Percentiles rank a stretch among this genome's conserved stretches.
phyloP scores from a whole-genome alignment of 2,329 filamentous ascomycete genomes.

The Alternaria solani region DNA sequence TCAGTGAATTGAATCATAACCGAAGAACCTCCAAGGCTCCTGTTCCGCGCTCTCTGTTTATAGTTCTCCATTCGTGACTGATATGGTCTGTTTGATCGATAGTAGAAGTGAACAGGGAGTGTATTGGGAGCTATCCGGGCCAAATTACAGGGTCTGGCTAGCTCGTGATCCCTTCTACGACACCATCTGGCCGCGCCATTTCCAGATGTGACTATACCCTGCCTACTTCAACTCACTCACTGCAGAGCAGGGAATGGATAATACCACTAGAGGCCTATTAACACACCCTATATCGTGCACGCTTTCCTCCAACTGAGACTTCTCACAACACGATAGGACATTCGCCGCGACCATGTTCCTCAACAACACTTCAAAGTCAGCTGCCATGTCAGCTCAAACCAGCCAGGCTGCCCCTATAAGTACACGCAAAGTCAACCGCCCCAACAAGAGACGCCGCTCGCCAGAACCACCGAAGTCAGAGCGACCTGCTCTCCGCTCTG shows the following conservation, averaged over 20 bases:
- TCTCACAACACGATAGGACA: too few relatives aligned
- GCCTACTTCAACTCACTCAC: not conserved
- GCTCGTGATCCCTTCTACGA: not conserved
- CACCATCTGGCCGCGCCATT: not conserved
- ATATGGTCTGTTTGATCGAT: not conserved
- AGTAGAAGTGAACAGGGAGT: not conserved
- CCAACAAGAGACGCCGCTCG: not conserved
- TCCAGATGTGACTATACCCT: not conserved
- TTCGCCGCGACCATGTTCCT: not conserved
- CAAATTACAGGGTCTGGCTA: not conserved
- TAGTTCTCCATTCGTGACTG: not conserved
- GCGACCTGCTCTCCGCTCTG: not conserved
- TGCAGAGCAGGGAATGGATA: accelerated
- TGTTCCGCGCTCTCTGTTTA: not conserved
- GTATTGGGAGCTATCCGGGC: too few relatives aligned
- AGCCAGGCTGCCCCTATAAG: not conserved
- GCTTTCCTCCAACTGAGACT: not conserved
- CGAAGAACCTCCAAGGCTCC: not conserved
- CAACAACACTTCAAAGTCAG: not conserved
- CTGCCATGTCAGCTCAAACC: not conserved
- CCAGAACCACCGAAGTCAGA: not conserved
- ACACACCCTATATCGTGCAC: not conserved
- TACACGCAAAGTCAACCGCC: not conserved
- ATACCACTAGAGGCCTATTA: not conserved
- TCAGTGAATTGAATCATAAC: not conserved